Conservation (phyloP, 805 yeast species). For the Ogataea nonfermentans region DNA sequence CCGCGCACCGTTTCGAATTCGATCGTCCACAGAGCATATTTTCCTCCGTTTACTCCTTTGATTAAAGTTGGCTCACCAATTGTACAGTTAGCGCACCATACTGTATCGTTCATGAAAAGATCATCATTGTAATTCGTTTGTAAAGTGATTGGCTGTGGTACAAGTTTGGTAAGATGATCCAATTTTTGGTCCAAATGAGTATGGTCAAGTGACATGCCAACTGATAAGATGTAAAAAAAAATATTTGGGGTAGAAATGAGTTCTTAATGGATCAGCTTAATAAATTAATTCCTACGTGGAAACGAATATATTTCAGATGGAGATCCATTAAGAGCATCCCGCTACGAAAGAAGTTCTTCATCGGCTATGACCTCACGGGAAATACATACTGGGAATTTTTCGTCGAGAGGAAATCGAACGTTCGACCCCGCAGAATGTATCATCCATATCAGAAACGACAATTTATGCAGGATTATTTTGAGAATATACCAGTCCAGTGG, state of each 20-base stretch:
- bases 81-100: constrained; percentile 32
- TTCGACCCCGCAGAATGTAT: constrained; percentile 58
- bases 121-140: constrained; percentile 30
- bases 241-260: background rate
- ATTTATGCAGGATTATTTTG: constrained; percentile 57
- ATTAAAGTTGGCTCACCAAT: constrained; percentile 35
- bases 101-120: constrained; percentile 7
- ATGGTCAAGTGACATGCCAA: constrained; percentile 10
- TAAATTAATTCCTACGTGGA: constrained; percentile 48
- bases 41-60: constrained; percentile 27
- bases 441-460: constrained; percentile 50
- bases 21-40: constrained; percentile 32
- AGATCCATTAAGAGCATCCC: constrained; percentile 63
- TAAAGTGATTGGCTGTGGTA: constrained; percentile 42
- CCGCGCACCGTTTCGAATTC: constrained; percentile 29
- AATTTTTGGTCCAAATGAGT: constrained; percentile 18
- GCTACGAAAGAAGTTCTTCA: constrained; percentile 64
- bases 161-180: constrained; percentile 20
- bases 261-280: constrained; percentile 48
- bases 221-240: constrained; percentile 6
- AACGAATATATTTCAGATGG: constrained; percentile 53
- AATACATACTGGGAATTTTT: constrained; percentile 84
- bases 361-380: constrained; percentile 79
- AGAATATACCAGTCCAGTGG: constrained; percentile 70
- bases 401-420: constrained; percentile 40